Percentiles rank a stretch among this genome's conserved stretches.
phyloP scores from a whole-genome alignment of 1,139 yeast genomes.

The Scheffersomyces parashehatae region DNA sequence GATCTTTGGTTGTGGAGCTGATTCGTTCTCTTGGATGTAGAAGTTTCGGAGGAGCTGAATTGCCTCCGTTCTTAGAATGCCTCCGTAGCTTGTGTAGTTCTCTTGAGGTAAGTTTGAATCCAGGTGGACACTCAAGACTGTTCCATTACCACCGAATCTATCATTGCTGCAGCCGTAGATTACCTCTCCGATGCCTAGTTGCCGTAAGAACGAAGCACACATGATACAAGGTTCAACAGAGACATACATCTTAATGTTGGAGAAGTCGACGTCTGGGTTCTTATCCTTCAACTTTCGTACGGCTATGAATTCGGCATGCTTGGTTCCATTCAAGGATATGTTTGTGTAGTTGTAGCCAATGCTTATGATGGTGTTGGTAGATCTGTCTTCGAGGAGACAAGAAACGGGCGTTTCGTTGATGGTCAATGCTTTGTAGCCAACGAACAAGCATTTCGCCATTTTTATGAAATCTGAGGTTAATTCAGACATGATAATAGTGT shows the following conservation, averaged over 20 bases:
- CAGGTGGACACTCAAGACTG: conserved; percentile 65
- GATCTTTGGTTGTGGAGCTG: conserved; percentile 79
- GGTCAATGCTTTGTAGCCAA: conserved; percentile 42
- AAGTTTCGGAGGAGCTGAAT: conserved; percentile 77
- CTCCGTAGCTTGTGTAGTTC: conserved; percentile 67
- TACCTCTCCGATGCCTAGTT: conserved; percentile 69
- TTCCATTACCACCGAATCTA: conserved; percentile 95
- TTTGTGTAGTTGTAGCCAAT: conserved; percentile 91
- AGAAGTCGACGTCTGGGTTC: conserved; percentile 47
- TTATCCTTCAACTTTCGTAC: conserved; percentile 9
- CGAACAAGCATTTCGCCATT: conserved; percentile 42
- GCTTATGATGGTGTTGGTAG: conserved; percentile 56
- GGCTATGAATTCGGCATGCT: conserved; percentile 91
- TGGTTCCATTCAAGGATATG: conserved; percentile 74
- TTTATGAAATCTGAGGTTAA: conserved; percentile 28
- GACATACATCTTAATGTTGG: conserved; percentile 68
- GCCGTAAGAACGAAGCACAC: conserved; percentile 94
- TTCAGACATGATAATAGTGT: conserved; percentile 11
- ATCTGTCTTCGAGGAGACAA: conserved; percentile 57
- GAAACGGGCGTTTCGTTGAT: conserved; percentile 76
- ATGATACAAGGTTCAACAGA: conserved; percentile 98
- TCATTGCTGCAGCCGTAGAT: conserved; percentile 94
- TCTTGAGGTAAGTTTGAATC: conserved; percentile 40
- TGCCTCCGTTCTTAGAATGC: conserved; percentile 78
- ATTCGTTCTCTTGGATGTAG: conserved; percentile 79